These are phyloP conservation scores for Xylaria sp. DNA, from an alignment of 2,329 filamentous ascomycete genomes.

Conservation along the genomic window DNA sequence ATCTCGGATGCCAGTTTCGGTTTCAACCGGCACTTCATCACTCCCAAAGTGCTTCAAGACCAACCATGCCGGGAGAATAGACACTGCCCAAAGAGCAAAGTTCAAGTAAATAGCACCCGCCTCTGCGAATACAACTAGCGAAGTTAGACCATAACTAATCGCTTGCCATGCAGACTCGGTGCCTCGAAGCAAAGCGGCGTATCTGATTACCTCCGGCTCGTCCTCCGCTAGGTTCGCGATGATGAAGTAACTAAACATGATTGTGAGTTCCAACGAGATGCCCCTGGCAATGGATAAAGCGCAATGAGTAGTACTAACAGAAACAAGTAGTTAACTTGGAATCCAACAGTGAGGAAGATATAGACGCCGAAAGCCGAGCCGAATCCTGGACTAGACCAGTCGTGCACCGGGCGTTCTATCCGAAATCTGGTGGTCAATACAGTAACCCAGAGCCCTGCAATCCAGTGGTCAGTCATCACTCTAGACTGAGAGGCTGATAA, in stretches of 20 bases:
- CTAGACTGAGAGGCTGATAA: conserved; percentile 3
- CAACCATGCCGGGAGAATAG: conserved; percentile 70
- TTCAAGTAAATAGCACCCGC: conserved; percentile 74
- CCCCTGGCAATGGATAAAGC: background rate
- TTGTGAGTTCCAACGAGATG: background rate
- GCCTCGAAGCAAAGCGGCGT: conserved; percentile 70
- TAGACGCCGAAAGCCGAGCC: conserved; percentile 71
- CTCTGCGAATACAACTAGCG: conserved; percentile 65
- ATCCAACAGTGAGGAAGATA: conserved; percentile 68
- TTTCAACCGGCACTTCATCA: conserved; percentile 52
- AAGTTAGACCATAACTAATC: conserved; percentile 71
- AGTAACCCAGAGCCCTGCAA: conserved; percentile 67
- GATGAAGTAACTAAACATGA: conserved; percentile 65
- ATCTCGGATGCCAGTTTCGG: conserved; percentile 5
- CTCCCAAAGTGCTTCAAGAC: conserved; percentile 63
- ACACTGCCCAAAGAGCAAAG: conserved; percentile 69
- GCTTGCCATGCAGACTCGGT: conserved; percentile 77
- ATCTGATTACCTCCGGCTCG: conserved; percentile 69
- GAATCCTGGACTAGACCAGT: conserved; percentile 70
- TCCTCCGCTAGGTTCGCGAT: conserved; percentile 67
- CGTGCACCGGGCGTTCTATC: conserved; percentile 62
- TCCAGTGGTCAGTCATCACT: conserved; percentile 3
- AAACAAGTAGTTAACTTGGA: conserved; percentile 77
- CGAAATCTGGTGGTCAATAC: conserved; percentile 67
- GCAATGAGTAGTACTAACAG: conserved; percentile 51